Conservation (phyloP, 1,284 basidiomycete genomes). For the Heterobasidion parviporum region DNA sequence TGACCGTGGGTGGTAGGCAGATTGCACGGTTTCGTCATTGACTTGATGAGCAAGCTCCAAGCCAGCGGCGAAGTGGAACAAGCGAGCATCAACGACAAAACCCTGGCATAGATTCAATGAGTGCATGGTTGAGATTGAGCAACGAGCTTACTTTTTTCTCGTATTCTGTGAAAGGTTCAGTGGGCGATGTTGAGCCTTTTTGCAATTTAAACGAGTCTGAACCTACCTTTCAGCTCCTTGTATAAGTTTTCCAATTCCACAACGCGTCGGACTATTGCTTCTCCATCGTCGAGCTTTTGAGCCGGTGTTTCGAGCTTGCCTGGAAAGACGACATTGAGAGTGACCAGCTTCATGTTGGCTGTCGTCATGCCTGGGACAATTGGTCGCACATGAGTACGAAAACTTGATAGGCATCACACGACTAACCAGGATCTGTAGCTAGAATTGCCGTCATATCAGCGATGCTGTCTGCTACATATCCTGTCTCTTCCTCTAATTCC, state of each 20-base stretch:
- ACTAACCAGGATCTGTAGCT: slow-evolving; percentile 70
- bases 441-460: slow-evolving; percentile 62
- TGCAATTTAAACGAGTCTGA: background rate
- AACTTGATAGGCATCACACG: background rate
- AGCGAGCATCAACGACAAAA: slow-evolving; percentile 70
- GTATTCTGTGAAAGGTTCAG: too few species aligned
- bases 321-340: slow-evolving; percentile 53
- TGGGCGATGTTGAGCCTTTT: background rate
- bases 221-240: slow-evolving; percentile 55
- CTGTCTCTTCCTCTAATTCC: slow-evolving; percentile 89
- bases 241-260: slow-evolving; percentile 62
- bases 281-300: slow-evolving; percentile 72
- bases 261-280: slow-evolving; percentile 71
- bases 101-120: slow-evolving; percentile 30
- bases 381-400: background rate
- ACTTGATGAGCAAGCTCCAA: slow-evolving; percentile 40
- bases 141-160: too few species aligned
- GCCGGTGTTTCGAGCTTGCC: slow-evolving; percentile 51
- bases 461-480: slow-evolving; percentile 62
- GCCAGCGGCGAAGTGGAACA: slow-evolving; percentile 68
- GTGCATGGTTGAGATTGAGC: too few species aligned
- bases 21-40: too few species aligned
- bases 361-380: slow-evolving; percentile 64
- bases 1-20: too few species aligned
- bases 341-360: slow-evolving; percentile 73